Evolutionary conservation across 148 eudicot genomes (phyloP).

Genomic region (Fagopyrum esculentum): DNA sequence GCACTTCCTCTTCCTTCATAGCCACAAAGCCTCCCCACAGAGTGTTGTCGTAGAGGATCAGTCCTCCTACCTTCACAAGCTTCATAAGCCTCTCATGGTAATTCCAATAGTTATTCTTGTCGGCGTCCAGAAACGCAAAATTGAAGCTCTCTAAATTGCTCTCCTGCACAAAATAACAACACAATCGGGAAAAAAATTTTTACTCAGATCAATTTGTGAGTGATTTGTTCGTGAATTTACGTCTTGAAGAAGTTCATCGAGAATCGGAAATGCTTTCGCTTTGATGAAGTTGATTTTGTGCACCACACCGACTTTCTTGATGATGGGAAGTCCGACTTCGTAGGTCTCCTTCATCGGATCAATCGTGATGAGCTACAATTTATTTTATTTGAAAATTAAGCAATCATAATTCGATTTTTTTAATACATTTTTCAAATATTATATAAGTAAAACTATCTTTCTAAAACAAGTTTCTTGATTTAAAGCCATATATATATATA

Average conservation of each 20-base stretch:
- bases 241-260: constrained; percentile 11
- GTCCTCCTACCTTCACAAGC: constrained; percentile 27
- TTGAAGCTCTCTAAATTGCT: constrained; percentile 22
- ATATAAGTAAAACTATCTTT: too few relatives aligned
- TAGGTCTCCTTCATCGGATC: constrained; percentile 12
- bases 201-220: neutral
- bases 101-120: constrained; percentile 27
- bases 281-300: constrained; percentile 16
- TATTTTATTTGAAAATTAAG: neutral
- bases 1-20: neutral
- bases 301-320: constrained; percentile 11
- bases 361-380: neutral
- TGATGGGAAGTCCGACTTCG: constrained; percentile 13
- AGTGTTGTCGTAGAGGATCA: constrained; percentile 34
- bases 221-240: neutral
- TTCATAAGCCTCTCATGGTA: constrained; percentile 28
- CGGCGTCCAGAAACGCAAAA: constrained; percentile 32
- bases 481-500: neutral
- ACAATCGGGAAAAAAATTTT: neutral
- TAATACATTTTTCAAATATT: too few relatives aligned
- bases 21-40: constrained; percentile 24
- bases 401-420: neutral
- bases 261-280: constrained; percentile 12
- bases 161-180: neutral
- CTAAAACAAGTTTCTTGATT: too few relatives aligned